A percentile compares a stretch with the other conserved stretches of the same genome.
These are phyloP conservation scores for Malassezia slooffiae DNA, from an alignment of 1,284 basidiomycete species.

Conservation along the genomic window DNA sequence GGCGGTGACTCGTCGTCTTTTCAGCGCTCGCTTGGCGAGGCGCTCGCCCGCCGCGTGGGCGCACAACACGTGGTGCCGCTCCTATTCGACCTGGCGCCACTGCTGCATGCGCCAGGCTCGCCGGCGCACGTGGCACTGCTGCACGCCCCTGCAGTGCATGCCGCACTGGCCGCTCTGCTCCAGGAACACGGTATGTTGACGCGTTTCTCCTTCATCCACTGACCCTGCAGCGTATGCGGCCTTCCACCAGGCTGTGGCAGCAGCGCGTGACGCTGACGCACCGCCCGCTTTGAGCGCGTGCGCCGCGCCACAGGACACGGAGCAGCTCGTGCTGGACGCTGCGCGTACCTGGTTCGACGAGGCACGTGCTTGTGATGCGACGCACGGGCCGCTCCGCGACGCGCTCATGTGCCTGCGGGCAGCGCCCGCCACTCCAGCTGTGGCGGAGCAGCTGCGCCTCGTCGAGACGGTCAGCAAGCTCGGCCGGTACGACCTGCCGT, in stretches of 20 bases:
- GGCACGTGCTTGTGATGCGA: slow-evolving; percentile 9
- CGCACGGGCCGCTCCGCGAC: slow-evolving; percentile 4
- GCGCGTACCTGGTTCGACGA: slow-evolving; percentile 5
- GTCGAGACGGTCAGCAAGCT: slow-evolving; percentile 3
- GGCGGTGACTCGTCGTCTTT: too few relatives aligned
- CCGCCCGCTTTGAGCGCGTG: too few relatives aligned
- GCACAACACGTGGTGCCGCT: too few relatives aligned
- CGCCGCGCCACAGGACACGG: background rate
- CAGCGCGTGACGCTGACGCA: background rate
- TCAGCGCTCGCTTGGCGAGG: too few relatives aligned
- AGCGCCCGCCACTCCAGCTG: slow-evolving; percentile 2
- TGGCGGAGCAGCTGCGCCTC: background rate
- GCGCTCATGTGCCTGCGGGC: slow-evolving; percentile 5
- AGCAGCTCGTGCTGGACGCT: slow-evolving; percentile 4
- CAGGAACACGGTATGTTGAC: too few relatives aligned
- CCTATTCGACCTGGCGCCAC: too few relatives aligned
- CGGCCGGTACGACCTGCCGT: background rate
- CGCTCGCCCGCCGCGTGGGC: too few relatives aligned
- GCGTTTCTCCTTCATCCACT: too few relatives aligned
- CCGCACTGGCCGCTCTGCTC: too few relatives aligned
- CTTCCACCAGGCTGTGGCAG: background rate
- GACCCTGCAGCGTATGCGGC: background rate
- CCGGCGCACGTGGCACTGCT: too few relatives aligned
- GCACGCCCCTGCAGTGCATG: too few relatives aligned
- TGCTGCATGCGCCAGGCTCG: too few relatives aligned